Evolutionary conservation across 2,329 filamentous ascomycete genomes (phyloP).

Genomic region (Penicillium sumatraense): DNA sequence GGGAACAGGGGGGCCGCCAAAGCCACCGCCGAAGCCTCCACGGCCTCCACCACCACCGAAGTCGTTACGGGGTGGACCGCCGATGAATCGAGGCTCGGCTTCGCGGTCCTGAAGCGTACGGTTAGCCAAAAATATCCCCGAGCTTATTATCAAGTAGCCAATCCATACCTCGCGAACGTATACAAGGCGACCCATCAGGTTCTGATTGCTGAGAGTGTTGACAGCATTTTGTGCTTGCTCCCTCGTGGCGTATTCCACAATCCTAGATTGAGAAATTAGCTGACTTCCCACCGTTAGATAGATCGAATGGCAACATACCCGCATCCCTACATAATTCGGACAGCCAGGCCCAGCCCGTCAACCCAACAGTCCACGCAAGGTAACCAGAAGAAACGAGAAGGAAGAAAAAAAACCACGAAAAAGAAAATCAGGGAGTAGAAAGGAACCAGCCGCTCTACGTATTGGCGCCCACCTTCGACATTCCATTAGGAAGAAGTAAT

Average conservation of each 20-base stretch:
- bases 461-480: slow-evolving; percentile 99
- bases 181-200: slow-evolving; percentile 96
- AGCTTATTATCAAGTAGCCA: neutral
- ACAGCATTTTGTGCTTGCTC: slow-evolving; percentile 98
- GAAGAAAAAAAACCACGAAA: slow-evolving; percentile 65
- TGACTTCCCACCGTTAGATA: neutral
- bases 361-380: slow-evolving; percentile 90
- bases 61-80: slow-evolving; percentile 69
- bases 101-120: slow-evolving; percentile 78
- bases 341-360: slow-evolving; percentile 97
- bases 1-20: slow-evolving; percentile 42
- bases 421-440: slow-evolving; percentile 55
- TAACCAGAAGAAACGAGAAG: slow-evolving; percentile 39
- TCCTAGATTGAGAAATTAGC: slow-evolving; percentile 61
- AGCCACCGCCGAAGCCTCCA: slow-evolving; percentile 60
- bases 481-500: slow-evolving; percentile 99
- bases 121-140: neutral
- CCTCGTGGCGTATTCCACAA: slow-evolving; percentile 99
- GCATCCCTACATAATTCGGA: slow-evolving; percentile 97
- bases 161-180: slow-evolving; percentile 88
- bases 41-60: slow-evolving; percentile 59
- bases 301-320: slow-evolving; percentile 69
- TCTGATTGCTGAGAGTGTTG: slow-evolving; percentile 97
- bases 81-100: slow-evolving; percentile 94
- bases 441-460: slow-evolving; percentile 86